phyloP scores from a whole-genome alignment of 2,329 filamentous ascomycete species.

The Penicillium decumbens region DNA sequence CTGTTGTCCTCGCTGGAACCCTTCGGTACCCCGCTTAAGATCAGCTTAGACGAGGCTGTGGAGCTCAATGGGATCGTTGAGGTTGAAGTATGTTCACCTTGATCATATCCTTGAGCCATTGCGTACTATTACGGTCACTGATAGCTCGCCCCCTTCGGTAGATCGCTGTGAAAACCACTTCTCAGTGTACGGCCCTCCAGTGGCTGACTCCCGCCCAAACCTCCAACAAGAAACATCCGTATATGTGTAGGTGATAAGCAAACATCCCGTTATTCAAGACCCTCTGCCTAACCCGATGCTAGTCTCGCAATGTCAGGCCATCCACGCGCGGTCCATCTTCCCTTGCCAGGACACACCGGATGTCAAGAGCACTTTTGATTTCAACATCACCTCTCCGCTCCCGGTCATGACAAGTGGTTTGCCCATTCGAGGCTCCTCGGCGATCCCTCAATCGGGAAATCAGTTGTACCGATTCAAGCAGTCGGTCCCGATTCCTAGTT shows the following conservation, averaged over 20 bases:
- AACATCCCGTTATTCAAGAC: background rate
- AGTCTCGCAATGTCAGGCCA: constrained; percentile 93
- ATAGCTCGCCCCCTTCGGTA: constrained; percentile 25
- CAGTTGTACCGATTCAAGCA: constrained; percentile 81
- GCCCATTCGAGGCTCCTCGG: constrained; percentile 48
- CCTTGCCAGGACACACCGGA: constrained; percentile 97
- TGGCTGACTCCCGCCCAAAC: constrained; percentile 94
- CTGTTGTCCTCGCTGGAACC: constrained; percentile 67
- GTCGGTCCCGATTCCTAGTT: constrained; percentile 85
- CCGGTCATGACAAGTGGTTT: constrained; percentile 91
- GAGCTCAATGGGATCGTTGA: constrained; percentile 46
- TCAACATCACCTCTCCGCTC: constrained; percentile 78
- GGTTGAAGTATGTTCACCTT: constrained; percentile 41
- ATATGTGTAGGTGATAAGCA: constrained; percentile 61
- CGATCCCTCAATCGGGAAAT: constrained; percentile 51
- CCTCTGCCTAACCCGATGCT: background rate
- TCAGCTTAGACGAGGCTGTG: constrained; percentile 46
- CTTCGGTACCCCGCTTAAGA: constrained; percentile 52
- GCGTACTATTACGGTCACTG: background rate
- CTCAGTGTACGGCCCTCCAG: constrained; percentile 84
- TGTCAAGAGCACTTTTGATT: constrained; percentile 91
- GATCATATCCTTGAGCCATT: background rate
- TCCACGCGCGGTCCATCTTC: constrained; percentile 88
- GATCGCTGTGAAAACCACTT: constrained; percentile 74
- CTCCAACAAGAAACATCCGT: constrained; percentile 90